A percentile compares a stretch with the other conserved stretches of the same genome.
phyloP scores from a whole-genome alignment of 352 stramenopile species.

The Phytophthora citricola region DNA sequence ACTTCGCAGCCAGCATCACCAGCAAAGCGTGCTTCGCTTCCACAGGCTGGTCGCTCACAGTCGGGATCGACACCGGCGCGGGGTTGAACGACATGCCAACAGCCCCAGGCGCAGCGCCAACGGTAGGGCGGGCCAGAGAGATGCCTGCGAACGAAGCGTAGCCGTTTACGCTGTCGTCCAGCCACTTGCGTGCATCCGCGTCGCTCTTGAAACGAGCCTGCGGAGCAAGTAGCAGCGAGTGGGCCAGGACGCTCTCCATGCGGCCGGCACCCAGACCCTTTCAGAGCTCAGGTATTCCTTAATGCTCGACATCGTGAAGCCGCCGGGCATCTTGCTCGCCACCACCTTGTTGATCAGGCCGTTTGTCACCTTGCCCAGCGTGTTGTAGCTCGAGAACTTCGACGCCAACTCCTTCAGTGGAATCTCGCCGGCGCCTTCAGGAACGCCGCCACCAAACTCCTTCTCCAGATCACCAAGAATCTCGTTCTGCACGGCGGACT shows the following conservation, averaged over 20 bases:
- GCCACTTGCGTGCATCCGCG: slow-evolving; percentile 76
- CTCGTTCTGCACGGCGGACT: slow-evolving; percentile 90
- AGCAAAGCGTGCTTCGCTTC: slow-evolving; percentile 80
- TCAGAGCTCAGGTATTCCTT: slow-evolving; percentile 68
- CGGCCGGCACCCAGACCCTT: slow-evolving; percentile 73
- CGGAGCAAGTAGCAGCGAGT: slow-evolving; percentile 69
- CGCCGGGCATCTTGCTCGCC: slow-evolving; percentile 84
- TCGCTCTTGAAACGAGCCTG: slow-evolving; percentile 76
- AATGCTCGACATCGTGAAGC: slow-evolving; percentile 83
- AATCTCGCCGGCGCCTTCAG: slow-evolving; percentile 74
- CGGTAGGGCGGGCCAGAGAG: slow-evolving; percentile 47
- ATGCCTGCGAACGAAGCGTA: slow-evolving; percentile 83
- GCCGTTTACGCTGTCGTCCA: slow-evolving; percentile 69
- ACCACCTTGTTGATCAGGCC: slow-evolving; percentile 78
- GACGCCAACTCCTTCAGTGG: slow-evolving; percentile 74
- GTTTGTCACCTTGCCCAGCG: slow-evolving; percentile 72
- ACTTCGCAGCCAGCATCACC: slow-evolving; percentile 80
- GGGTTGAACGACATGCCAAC: slow-evolving; percentile 48
- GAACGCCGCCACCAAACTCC: slow-evolving; percentile 77
- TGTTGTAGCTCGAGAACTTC: slow-evolving; percentile 76
- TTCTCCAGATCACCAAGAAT: slow-evolving; percentile 89
- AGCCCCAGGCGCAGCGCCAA: slow-evolving; percentile 32
- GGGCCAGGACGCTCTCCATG: slow-evolving; percentile 79
- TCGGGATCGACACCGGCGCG: slow-evolving; percentile 56
- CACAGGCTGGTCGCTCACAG: slow-evolving; percentile 64